Evolutionary conservation across 129 eudicot genomes (phyloP), one percentile per base, ranked within the genome.

Genomic region (Logfia minima): DNA sequence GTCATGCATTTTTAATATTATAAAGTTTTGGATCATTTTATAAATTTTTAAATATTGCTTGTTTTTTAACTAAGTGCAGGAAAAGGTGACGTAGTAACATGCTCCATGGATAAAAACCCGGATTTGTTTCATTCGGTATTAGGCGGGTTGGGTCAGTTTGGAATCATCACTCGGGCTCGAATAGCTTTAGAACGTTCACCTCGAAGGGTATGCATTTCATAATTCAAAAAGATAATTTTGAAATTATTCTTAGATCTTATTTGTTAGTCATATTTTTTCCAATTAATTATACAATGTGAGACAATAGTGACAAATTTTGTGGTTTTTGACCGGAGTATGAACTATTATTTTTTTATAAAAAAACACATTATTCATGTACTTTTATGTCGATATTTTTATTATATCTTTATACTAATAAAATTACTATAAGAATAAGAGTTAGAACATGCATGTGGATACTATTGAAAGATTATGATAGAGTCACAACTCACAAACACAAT

Each of bases 101-200:
- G 92, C 72, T 88, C 92, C 6, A 24, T 63, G 71, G 73, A 76
- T 28, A 67, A 52, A 41, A 83, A 85, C 52, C 67, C 85, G 11
- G 90, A 88, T 32, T 34, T 88, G 61, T 88, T 88, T 39, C 78
- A 87, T 77, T 72, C 85, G 5, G 92, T 87, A 17, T 80, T 85
- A 1, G 92, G 92, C 8, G 92, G 92, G 10, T 75, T 88, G 62
- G 90, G 92, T 37, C 92, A 88, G 45, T 88, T 88, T 43, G 92
- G 92, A 68, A 85, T 88, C 24, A 83, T 88, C 8, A 85, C 92
- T 37, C 73, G 90, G 60, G 92, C 92, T 19, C 75, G 92, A 78
- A 88, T 88, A 35, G 89, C 86, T 3, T 83, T 88, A 23, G 90
- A 88, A 68, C 84, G 80, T 1, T 78, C 90, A 6, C 92, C 88